A percentile compares a stretch with the other conserved stretches of the same genome.
Evolutionary conservation across 805 yeast species (phyloP).

Genomic region (Zygotorulaspora sp.): DNA sequence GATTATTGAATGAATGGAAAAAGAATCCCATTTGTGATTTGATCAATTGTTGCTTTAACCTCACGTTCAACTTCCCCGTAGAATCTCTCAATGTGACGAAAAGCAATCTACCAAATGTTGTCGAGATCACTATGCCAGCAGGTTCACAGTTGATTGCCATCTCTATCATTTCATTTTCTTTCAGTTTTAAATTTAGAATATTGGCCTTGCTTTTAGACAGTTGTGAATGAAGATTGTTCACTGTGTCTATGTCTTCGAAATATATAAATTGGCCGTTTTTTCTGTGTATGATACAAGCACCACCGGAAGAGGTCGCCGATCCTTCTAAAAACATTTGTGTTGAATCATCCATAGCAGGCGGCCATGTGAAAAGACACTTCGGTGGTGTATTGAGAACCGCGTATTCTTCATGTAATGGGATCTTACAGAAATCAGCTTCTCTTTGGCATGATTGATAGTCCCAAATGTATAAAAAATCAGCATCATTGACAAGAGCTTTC

Average conservation of each 20-base stretch:
- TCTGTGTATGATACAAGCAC: slow-evolving; percentile 61
- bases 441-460: slow-evolving; percentile 57
- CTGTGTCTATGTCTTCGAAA: slow-evolving; percentile 63
- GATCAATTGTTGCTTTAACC: slow-evolving; percentile 26
- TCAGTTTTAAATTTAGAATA: slow-evolving; percentile 21
- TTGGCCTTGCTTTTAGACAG: slow-evolving; percentile 29
- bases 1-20: slow-evolving; percentile 25
- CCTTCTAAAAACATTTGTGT: slow-evolving; percentile 46
- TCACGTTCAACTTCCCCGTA: slow-evolving; percentile 52
- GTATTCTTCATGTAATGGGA: slow-evolving; percentile 29
- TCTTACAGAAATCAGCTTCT: slow-evolving; percentile 40
- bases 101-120: slow-evolving; percentile 63
- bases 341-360: slow-evolving; percentile 28
- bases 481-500: slow-evolving; percentile 47
- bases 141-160: slow-evolving; percentile 61
- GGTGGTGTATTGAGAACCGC: slow-evolving; percentile 21
- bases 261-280: slow-evolving; percentile 56
- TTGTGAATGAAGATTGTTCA: slow-evolving; percentile 28
- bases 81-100: slow-evolving; percentile 62
- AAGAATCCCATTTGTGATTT: slow-evolving; percentile 37
- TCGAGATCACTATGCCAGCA: slow-evolving; percentile 66
- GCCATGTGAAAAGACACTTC: slow-evolving; percentile 29
- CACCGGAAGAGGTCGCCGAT: slow-evolving; percentile 45
- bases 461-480: slow-evolving; percentile 62
- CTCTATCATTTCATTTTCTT: slow-evolving; percentile 48